Evolutionary conservation across 805 yeast species (phyloP).

Genomic region (Yamadazyma philogaea): DNA sequence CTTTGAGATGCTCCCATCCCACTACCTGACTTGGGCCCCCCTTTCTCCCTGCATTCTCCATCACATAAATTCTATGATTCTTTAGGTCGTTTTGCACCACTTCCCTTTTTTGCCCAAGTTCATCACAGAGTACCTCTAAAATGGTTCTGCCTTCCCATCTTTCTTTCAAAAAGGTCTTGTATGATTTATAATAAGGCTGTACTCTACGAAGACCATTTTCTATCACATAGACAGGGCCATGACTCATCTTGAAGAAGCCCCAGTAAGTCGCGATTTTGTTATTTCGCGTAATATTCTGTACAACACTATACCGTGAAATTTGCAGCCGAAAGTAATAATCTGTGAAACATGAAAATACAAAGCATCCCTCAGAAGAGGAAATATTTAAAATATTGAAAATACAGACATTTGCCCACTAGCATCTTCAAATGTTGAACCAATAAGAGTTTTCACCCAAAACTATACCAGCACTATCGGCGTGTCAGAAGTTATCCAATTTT

Average conservation of each 20-base stretch:
- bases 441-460: too few relatives aligned
- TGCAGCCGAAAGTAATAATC: background rate
- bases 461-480: too few relatives aligned
- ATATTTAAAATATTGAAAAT: too few relatives aligned
- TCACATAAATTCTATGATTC: slow-evolving; percentile 24
- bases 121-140: slow-evolving; percentile 27
- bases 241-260: background rate
- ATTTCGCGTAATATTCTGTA: too few relatives aligned
- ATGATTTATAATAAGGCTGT: slow-evolving; percentile 30
- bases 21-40: slow-evolving; percentile 17
- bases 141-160: slow-evolving; percentile 38
- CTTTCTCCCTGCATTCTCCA: slow-evolving; percentile 19
- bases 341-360: too few relatives aligned
- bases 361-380: too few relatives aligned
- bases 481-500: too few relatives aligned
- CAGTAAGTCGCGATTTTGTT: background rate
- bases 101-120: slow-evolving; percentile 30
- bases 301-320: background rate
- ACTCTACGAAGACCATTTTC: slow-evolving; percentile 36
- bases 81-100: slow-evolving; percentile 25
- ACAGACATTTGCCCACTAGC: too few relatives aligned
- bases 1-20: slow-evolving; percentile 20
- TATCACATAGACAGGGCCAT: slow-evolving; percentile 1
- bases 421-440: too few relatives aligned
- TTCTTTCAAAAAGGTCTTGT: slow-evolving; percentile 32